Conservation (phyloP, 2,329 filamentous ascomycete species). For the Fusarium succisae region DNA sequence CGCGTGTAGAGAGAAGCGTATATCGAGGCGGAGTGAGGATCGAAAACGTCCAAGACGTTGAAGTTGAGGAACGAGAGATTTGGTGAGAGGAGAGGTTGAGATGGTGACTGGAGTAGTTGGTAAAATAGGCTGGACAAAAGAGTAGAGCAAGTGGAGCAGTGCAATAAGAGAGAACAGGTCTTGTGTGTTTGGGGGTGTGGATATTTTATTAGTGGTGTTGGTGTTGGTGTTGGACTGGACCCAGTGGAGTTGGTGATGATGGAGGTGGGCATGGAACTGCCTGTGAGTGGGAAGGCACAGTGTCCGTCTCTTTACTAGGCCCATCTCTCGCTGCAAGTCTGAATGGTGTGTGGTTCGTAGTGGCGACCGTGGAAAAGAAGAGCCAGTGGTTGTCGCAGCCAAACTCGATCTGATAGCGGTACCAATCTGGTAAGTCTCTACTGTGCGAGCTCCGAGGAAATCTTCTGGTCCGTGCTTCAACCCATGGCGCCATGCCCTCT, state of each 20-base stretch:
- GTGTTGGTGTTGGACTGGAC: conserved; percentile 21
- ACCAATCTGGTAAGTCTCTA: conserved; percentile 20
- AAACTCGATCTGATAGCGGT: conserved; percentile 9
- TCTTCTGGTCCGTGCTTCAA: conserved; percentile 14
- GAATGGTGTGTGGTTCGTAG: conserved; percentile 11
- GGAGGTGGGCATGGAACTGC: conserved; percentile 35
- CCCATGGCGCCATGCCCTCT: conserved; percentile 28
- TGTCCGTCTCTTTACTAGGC: conserved; percentile 2
- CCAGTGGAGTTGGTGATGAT: conserved; percentile 39
- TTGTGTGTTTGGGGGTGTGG: conserved; percentile 41
- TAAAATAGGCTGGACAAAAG: conserved; percentile 35
- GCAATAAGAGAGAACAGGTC: conserved; percentile 35
- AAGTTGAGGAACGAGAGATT: conserved; percentile 22
- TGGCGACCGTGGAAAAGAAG: conserved; percentile 7
- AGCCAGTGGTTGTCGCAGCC: not conserved
- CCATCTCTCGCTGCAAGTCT: not conserved
- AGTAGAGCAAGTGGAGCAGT: conserved; percentile 38
- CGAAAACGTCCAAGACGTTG: not conserved
- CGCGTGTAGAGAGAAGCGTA: conserved; percentile 8
- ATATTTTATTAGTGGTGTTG: conserved; percentile 38
- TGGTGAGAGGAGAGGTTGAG: conserved; percentile 33
- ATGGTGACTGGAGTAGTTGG: conserved; percentile 26
- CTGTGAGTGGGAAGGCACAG: conserved; percentile 29
- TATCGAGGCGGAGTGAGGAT: conserved; percentile 1
- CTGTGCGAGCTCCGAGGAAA: conserved; percentile 9